Evolutionary conservation across 108 stramenopile genomes (phyloP), one percentile per base, ranked within the genome.

Genomic region (Pseudonitzschia multiseries): DNA sequence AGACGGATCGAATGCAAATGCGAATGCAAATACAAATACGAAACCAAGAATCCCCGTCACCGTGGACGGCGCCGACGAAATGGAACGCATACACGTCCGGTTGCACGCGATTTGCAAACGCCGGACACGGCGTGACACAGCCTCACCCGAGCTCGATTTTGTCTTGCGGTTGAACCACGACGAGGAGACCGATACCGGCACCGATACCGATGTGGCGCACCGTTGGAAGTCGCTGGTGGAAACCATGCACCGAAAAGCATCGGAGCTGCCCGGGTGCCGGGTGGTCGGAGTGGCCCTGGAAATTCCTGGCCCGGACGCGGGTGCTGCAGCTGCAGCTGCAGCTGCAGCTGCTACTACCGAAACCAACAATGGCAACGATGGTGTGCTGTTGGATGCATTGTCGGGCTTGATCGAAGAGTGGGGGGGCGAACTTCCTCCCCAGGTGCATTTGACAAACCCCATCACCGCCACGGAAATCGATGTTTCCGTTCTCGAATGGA

Each of bases 41-140:
- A 36, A 63, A 56, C 54, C 17, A 29, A 63, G 12, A 5, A 67
- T 67, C 48, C 66, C 66, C n/a, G 24, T 67, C n/a, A 67, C 66
- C 28, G 46, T 67, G 10, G 36, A 0, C 27, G 22, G 4, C 3
- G 24, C 44, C 0, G 43, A 48, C 14, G 66, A 67, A 44, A 44
- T 67, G 43, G 66, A 67, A 48, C 31, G 66, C 21, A 67, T 67
- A 18, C 46, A 67, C 22, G 15, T 18, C 21, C 66, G 48, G 46
- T 15, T 44, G 28, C 22, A 0, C 17, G 62, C 14, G 24, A 50
- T 67, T 27, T 50, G 27, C 43, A 67, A 46, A 12, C 66, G 66
- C 4, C 42, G 66, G 21, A 18, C 15, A 6, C 18, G 24, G 22
- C 17, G 54, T 24, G 22, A 2, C 13, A 56, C 17, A 1, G 12